These are phyloP conservation scores for Rhizophagus prolifer DNA, from an alignment of 192 early-diverging fungal species.

Conservation along the genomic window DNA sequence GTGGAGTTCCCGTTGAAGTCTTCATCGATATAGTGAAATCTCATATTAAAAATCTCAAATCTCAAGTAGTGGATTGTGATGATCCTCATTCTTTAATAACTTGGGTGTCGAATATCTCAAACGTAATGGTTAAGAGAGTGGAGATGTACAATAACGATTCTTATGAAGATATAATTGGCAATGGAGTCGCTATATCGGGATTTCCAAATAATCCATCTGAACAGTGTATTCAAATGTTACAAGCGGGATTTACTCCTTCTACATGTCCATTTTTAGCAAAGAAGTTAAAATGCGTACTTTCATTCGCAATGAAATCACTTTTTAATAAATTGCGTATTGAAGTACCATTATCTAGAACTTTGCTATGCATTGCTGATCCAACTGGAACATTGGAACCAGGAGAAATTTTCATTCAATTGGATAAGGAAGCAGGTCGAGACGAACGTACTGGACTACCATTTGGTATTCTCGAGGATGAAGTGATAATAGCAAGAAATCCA, in stretches of 20 bases:
- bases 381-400: slow-evolving; percentile 29
- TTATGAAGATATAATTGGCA: neutral
- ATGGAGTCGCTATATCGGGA: slow-evolving; percentile 26
- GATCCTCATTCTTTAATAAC: slow-evolving; percentile 22
- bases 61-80: slow-evolving; percentile 18
- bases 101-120: slow-evolving; percentile 26
- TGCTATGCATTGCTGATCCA: slow-evolving; percentile 40
- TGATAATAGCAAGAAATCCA: slow-evolving; percentile 22
- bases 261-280: slow-evolving; percentile 35
- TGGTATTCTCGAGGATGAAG: slow-evolving; percentile 34
- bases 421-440: slow-evolving; percentile 26
- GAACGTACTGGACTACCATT: slow-evolving; percentile 24
- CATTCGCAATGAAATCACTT: neutral
- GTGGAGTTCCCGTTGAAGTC: slow-evolving; percentile 27
- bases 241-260: slow-evolving; percentile 36
- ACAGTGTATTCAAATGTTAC: slow-evolving; percentile 29
- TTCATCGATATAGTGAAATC: slow-evolving; percentile 35
- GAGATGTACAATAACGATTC: neutral
- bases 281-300: slow-evolving; percentile 27
- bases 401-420: slow-evolving; percentile 36
- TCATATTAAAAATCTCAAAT: slow-evolving; percentile 18
- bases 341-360: slow-evolving; percentile 28
- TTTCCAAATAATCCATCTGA: slow-evolving; percentile 27
- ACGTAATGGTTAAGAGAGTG: slow-evolving; percentile 26
- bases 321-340: slow-evolving; percentile 34